Conservation (phyloP, 805 yeast species). For the Jamesozyma lodderae region DNA sequence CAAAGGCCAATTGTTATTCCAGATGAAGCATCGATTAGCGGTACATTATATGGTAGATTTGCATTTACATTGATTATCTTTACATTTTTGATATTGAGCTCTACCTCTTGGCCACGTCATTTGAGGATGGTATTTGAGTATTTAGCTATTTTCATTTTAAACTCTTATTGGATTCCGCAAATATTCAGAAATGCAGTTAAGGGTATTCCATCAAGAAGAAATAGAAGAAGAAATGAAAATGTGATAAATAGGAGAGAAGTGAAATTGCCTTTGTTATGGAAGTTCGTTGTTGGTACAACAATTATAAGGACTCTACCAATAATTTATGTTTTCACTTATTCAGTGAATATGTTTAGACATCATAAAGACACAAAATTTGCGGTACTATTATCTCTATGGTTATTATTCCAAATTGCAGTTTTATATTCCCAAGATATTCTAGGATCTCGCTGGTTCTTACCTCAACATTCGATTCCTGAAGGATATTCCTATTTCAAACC, state of each 20-base stretch:
- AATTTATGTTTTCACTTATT: conserved; percentile 45
- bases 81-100: conserved; percentile 48
- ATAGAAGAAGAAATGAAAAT: conserved; percentile 10
- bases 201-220: conserved; percentile 23
- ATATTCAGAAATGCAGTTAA: conserved; percentile 53
- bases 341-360: conserved; percentile 61
- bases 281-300: conserved; percentile 63
- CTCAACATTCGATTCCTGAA: conserved; percentile 64
- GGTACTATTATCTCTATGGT: conserved; percentile 42
- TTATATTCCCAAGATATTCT: conserved; percentile 54
- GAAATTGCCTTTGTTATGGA: conserved; percentile 61
- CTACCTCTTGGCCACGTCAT: conserved; percentile 53
- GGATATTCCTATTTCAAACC: conserved; percentile 68
- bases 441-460: conserved; percentile 81
- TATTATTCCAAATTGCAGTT: conserved; percentile 47
- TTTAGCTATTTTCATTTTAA: conserved; percentile 39
- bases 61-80: conserved; percentile 45
- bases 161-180: conserved; percentile 86
- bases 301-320: conserved; percentile 56
- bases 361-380: conserved; percentile 49
- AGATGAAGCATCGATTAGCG: conserved; percentile 48
- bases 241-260: conserved; percentile 18
- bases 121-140: conserved; percentile 52
- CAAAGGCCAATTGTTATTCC: conserved; percentile 28
- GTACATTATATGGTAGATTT: conserved; percentile 49